Evolutionary conservation across 2,329 filamentous ascomycete species (phyloP), one percentile per base, ranked within the genome.

Genomic region (Fusarium chaquense): DNA sequence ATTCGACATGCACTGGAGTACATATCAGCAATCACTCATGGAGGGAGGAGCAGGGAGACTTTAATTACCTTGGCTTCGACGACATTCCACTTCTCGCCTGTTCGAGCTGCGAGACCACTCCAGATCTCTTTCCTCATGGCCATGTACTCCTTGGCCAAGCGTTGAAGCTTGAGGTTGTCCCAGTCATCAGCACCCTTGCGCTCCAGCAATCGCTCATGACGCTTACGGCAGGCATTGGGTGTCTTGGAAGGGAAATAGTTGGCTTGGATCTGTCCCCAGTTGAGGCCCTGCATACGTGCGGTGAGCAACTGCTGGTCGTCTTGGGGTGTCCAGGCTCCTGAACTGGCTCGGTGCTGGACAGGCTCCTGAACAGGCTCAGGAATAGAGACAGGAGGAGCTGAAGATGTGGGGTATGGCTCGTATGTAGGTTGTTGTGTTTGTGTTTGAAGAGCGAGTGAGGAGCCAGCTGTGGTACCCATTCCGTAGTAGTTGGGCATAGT

Each of bases 161-260:
- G 84, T 77, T 95, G 91, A 26, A 94, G 83, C 82, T 92, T 92
- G 71, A 90, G 84, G 22, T 87, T 87, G 74, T 95, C 92, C 90
- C 93, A 96, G 75, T 94, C 91, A 73, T 93, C 90, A 49, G 89
- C 87, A 61, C 90, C 89, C 76, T 85, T 86, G 70, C 90, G 89
- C 81, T 95, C 91, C 85, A 95, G 90, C 70, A 97, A 82, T 41
- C 93, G 87, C 81, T 97, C 93, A 75, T 97, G 93, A 58, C 93
- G 89, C 82, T 97, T 97, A 69, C 93, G 92, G 81, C 93, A 97
- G 20, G 94, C 94, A 78, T 96, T 96, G 62, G 91, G 83, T 11
- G 88, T 89, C 83, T 97, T 97, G 77, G 81, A 85, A 2, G 90
- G 91, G 78, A 97, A 97, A 80, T 93, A 89, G 66, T 86, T 87